Evolutionary conservation across 2,329 filamentous ascomycete genomes (phyloP).

Genomic region (Aaosphaeria pasadenensis): DNA sequence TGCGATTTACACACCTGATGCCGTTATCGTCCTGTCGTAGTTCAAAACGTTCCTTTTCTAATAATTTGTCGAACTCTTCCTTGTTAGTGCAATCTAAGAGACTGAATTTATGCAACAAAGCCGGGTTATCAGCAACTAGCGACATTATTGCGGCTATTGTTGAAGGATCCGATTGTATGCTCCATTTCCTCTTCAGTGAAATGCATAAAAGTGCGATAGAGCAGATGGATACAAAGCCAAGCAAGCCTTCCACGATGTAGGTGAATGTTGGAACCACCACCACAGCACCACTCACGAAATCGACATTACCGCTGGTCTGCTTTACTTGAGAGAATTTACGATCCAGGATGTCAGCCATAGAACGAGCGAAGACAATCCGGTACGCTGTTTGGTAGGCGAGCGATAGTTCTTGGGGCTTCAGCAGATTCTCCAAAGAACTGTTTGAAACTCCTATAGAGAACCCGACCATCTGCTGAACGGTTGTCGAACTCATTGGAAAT

Average conservation of each 20-base stretch:
- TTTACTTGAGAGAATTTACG: constrained; percentile 2
- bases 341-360: constrained; percentile 17
- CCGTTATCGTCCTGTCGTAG: constrained; percentile 7
- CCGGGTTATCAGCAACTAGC: constrained; percentile 21
- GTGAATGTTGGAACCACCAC: constrained; percentile 27
- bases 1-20: constrained; percentile 4
- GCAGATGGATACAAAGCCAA: constrained; percentile 22
- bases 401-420: constrained; percentile 23
- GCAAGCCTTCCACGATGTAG: constrained; percentile 35
- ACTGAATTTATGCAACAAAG: constrained; percentile 18
- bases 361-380: constrained; percentile 36
- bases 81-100: constrained; percentile 17
- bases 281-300: background rate
- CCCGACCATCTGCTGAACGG: constrained; percentile 23
- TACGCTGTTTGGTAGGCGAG: constrained; percentile 37
- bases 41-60: constrained; percentile 15
- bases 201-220: constrained; percentile 19
- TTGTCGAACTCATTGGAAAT: background rate
- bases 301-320: background rate
- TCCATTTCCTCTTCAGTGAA: constrained; percentile 12
- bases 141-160: constrained; percentile 38
- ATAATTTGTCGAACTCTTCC: constrained; percentile 10
- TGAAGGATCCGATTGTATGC: constrained; percentile 31
- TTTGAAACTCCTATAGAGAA: constrained; percentile 34
- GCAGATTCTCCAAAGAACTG: constrained; percentile 18